Base-by-base conservation (phyloP, 2,329 filamentous ascomycete genomes). In the Paraconiothyrium brasiliense region DNA sequence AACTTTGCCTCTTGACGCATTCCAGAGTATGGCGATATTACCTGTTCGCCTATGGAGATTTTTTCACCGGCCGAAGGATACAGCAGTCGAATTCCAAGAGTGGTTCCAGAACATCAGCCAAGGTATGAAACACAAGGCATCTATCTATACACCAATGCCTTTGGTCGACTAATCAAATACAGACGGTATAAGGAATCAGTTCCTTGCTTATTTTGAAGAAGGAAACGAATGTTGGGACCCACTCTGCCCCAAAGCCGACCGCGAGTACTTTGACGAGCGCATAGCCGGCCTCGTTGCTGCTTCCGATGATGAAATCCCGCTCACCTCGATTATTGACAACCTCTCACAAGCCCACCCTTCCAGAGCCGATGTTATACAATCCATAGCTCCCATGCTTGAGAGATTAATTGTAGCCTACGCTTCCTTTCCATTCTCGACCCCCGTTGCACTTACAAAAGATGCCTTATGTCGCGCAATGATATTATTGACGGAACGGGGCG, bases 361-460 rank as follows among this genome's bases (percentile, higher is more conserved):
- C 41, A 55, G 47, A 55, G 52, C 52, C 47, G 52, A 55, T 55
- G 20, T 55, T 47, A 55, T 55, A 55, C 39, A 47, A 55, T 55
- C 52, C 22, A 55, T 55, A 43, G 35, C 52, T 41, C 41, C 52
- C 16, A 55, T 41, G 35, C 52, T 55, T 46, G 52, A 55, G 35
- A 30, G 35, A 55, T 32, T 55, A 30, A 55, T 46, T 46, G 41
- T 55, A 32, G 52, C 52, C 52, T 55, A 55, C 35, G 52, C 52
- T 41, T 55, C 52, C 52, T 55, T 55, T 55, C 52, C 52, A 55
- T 55, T 55, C 52, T 55, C 52, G 35, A 55, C 52, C 41, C 52
- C 52, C 35, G 52, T 55, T 46, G 20, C 35, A 55, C 52, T 55
- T 55, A 55, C 52, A 55, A 55, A 55, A 55, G 52, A 55, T 55